Conservation (phyloP, 164 flowering plant species). For the Vitis rotundifolia region DNA sequence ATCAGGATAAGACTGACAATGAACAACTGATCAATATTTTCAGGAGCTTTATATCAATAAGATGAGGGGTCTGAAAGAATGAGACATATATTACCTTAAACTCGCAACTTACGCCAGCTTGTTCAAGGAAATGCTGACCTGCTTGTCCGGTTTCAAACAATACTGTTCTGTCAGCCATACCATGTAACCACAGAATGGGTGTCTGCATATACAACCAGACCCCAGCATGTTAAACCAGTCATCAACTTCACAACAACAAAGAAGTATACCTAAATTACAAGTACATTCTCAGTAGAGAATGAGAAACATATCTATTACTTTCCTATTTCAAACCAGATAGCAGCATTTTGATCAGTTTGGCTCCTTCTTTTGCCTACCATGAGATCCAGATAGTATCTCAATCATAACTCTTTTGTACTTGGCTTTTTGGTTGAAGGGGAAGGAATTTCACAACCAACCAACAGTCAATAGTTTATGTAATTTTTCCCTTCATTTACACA, state of each 20-base stretch:
- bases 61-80: background rate
- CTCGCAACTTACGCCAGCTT: conserved; percentile 77
- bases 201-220: conserved; percentile 51
- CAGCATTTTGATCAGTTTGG: too few species aligned
- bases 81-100: conserved; percentile 67
- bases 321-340: too few species aligned
- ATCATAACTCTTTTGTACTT: too few species aligned
- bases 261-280: background rate
- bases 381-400: too few species aligned
- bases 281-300: too few species aligned
- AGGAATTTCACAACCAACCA: too few species aligned
- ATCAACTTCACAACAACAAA: background rate
- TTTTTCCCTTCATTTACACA: too few species aligned
- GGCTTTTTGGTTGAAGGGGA: too few species aligned
- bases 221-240: background rate
- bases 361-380: too few species aligned
- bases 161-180: conserved; percentile 77
- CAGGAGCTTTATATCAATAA: too few species aligned
- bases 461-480: too few species aligned
- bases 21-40: background rate
- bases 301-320: too few species aligned
- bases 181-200: conserved; percentile 90
- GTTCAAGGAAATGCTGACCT: conserved; percentile 83
- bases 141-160: conserved; percentile 95
- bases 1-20: conserved; percentile 79